Evolutionary conservation across 176 grass and related monocot species (phyloP).

Genomic region (Zizania latifolia): DNA sequence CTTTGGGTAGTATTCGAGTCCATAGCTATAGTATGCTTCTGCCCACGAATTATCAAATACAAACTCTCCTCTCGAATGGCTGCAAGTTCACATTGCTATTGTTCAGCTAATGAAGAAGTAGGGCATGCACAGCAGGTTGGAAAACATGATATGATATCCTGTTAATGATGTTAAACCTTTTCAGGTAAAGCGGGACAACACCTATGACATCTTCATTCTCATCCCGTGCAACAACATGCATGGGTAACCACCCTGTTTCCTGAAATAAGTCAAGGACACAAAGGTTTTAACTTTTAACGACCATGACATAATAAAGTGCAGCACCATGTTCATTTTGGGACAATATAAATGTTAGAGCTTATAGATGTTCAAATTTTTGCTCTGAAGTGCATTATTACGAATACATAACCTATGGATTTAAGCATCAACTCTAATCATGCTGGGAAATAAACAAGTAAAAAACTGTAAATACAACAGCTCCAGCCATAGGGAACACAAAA

Average conservation of each 20-base stretch:
- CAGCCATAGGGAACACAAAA: not conserved
- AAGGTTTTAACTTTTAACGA: slow-evolving; percentile 8
- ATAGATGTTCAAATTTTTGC: not conserved
- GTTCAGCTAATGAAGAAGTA: slow-evolving; percentile 23
- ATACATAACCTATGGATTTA: not conserved
- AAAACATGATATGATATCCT: slow-evolving; percentile 15
- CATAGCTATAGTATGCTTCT: slow-evolving; percentile 88
- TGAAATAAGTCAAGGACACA: slow-evolving; percentile 41
- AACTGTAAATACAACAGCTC: not conserved
- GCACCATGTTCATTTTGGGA: not conserved
- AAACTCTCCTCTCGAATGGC: slow-evolving; percentile 94
- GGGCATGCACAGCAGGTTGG: slow-evolving; percentile 3
- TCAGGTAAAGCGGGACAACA: slow-evolving; percentile 98
- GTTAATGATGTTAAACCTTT: slow-evolving; percentile 69
- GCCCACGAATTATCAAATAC: slow-evolving; percentile 96
- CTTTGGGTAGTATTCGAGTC: slow-evolving; percentile 86
- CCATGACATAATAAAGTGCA: slow-evolving; percentile 21
- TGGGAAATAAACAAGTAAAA: not conserved
- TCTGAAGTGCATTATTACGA: not conserved
- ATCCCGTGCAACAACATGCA: slow-evolving; percentile 87
- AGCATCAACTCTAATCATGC: not conserved
- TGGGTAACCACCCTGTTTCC: slow-evolving; percentile 95
- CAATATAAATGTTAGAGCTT: not conserved
- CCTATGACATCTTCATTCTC: slow-evolving; percentile 64
- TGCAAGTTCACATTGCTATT: slow-evolving; percentile 54